Conservation (phyloP, 768 basidiomycete genomes). For the Megacollybia marginata region DNA sequence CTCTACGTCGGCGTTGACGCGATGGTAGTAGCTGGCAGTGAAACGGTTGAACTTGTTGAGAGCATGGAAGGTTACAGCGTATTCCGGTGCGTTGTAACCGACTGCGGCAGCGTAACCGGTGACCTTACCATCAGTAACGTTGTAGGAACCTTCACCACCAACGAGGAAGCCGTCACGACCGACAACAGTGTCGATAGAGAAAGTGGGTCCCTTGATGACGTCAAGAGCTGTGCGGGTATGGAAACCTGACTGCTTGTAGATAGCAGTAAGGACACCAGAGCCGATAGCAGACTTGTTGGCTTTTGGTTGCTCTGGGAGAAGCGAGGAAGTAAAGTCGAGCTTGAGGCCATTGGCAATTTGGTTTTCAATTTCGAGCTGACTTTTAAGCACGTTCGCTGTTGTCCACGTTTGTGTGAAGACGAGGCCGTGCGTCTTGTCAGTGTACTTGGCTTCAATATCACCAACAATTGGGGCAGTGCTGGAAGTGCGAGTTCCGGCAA, state of each 20-base stretch:
- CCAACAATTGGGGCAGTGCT: conserved; percentile 69
- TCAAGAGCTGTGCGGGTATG: conserved; percentile 90
- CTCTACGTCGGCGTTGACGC: conserved; percentile 84
- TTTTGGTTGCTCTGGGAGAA: conserved; percentile 79
- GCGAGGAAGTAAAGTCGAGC: conserved; percentile 77
- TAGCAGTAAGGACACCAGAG: conserved; percentile 64
- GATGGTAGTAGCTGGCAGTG: conserved; percentile 97
- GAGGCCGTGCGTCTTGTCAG: conserved; percentile 86
- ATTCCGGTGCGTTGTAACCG: conserved; percentile 95
- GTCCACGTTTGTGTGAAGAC: conserved; percentile 96
- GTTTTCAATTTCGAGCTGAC: conserved; percentile 92
- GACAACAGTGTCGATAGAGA: conserved; percentile 92
- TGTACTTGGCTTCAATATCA: conserved; percentile 94
- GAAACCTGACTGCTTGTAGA: conserved; percentile 94
- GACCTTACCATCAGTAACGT: conserved; percentile 89
- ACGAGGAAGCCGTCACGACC: conserved; percentile 97
- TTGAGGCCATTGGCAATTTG: conserved; percentile 97
- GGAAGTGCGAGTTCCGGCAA: conserved; percentile 73
- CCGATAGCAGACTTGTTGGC: conserved; percentile 38
- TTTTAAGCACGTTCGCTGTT: conserved; percentile 86
- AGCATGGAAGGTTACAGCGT: conserved; percentile 89
- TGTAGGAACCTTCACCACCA: conserved; percentile 95
- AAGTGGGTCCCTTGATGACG: conserved; percentile 96
- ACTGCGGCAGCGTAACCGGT: conserved; percentile 87
- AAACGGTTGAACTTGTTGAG: conserved; percentile 92